These are phyloP conservation scores for Buddleja alternifolia DNA, from an alignment of 257 asterid genomes.

Conservation along the genomic window DNA sequence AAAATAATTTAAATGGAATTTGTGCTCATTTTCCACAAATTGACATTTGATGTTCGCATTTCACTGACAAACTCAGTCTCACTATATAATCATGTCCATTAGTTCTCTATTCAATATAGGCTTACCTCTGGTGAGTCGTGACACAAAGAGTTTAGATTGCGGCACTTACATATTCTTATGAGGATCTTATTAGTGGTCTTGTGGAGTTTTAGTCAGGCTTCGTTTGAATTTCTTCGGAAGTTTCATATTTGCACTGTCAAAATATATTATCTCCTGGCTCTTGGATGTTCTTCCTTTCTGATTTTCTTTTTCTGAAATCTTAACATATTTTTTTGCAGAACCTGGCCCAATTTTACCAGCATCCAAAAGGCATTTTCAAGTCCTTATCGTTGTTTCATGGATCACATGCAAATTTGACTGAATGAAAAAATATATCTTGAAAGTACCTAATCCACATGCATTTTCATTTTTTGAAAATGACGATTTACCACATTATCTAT, in stretches of 20 bases:
- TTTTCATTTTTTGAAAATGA: not conserved
- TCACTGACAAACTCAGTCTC: not conserved
- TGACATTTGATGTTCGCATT: not conserved
- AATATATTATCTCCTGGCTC: too few species aligned
- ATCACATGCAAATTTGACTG: not conserved
- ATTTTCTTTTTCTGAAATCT: too few species aligned
- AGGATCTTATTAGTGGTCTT: not conserved
- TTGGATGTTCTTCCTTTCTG: not conserved
- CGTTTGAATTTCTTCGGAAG: slow-evolving; percentile 4
- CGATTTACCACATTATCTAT: not conserved
- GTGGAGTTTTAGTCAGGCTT: slow-evolving; percentile 7
- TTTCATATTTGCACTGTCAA: too few species aligned
- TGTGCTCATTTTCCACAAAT: not conserved
- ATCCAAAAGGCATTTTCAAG: not conserved
- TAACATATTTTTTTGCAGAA: not conserved
- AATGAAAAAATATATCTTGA: too few species aligned
- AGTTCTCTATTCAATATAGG: not conserved
- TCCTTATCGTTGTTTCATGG: not conserved
- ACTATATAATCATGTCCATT: not conserved
- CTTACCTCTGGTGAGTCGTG: not conserved
- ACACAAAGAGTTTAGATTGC: not conserved
- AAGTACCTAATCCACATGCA: not conserved
- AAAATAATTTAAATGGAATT: not conserved
- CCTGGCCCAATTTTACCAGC: not conserved
- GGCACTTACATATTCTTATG: not conserved